Conservation (phyloP, 208 protist genomes). For the Acanthamoeba healyi region DNA sequence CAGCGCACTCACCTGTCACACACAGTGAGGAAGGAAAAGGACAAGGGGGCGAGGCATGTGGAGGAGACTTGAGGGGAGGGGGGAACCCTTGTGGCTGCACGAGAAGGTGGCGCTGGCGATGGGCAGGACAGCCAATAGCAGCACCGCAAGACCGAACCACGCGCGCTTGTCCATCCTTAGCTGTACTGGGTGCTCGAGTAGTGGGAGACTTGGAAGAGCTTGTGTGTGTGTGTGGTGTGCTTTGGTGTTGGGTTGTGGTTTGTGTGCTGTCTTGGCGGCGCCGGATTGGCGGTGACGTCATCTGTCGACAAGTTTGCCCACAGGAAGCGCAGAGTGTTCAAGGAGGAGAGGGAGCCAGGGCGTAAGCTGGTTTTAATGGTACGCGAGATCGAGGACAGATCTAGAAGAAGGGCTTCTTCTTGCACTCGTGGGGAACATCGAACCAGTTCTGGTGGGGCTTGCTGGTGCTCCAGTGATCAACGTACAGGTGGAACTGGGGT, state of each 20-base stretch:
- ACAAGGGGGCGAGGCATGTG: background rate
- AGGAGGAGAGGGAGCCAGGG: too few relatives aligned
- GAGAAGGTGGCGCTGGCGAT: background rate
- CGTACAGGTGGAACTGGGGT: constrained; percentile 28
- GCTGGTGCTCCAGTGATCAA: background rate
- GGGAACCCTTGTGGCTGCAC: background rate
- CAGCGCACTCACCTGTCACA: background rate
- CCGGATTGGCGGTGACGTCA: too few relatives aligned
- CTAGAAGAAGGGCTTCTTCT: background rate
- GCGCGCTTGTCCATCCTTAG: background rate
- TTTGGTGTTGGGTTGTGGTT: background rate
- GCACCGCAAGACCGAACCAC: background rate
- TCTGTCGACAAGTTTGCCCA: too few relatives aligned
- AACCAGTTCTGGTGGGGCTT: constrained; percentile 33
- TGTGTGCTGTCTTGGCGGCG: background rate
- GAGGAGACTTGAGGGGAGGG: background rate
- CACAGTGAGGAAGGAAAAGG: background rate
- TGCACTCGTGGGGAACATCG: constrained; percentile 41
- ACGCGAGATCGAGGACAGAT: too few relatives aligned
- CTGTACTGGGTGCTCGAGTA: background rate
- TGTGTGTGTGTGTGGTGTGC: background rate
- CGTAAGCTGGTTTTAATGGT: too few relatives aligned
- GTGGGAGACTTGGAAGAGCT: background rate
- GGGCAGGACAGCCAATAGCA: background rate
- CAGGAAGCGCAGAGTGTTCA: too few relatives aligned